Percentiles rank a stretch among this genome's conserved stretches.
These are phyloP conservation scores for Oryza brachyantha DNA, from an alignment of 176 grass and related monocot genomes.

Conservation along the genomic window DNA sequence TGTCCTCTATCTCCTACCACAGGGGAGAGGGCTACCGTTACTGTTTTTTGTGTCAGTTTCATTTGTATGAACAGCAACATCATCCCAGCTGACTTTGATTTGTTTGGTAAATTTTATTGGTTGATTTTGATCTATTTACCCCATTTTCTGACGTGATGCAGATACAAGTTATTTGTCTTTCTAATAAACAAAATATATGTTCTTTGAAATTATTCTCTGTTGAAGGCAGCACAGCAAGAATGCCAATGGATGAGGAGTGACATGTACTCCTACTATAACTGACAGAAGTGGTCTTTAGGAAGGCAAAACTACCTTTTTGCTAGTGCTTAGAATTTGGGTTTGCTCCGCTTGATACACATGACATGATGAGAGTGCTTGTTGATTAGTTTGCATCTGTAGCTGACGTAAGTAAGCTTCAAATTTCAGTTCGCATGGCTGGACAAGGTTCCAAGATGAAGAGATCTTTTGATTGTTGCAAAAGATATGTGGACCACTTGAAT, in stretches of 20 bases:
- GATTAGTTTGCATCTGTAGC: neutral
- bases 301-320: neutral
- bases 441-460: neutral
- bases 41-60: neutral
- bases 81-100: no score
- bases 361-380: neutral
- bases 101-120: no score
- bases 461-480: neutral
- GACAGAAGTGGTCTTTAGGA: neutral
- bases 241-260: no score
- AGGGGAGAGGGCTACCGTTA: neutral
- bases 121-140: no score
- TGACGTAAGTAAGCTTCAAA: neutral
- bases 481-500: neutral
- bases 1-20: no score
- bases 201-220: no score
- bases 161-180: no score
- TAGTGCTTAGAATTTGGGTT: neutral
- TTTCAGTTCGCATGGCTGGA: conserved; percentile 10
- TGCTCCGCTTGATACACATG: neutral
- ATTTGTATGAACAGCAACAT: neutral
- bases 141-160: no score
- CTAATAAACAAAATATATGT: no score
- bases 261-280: neutral
- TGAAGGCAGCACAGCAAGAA: no score